These are phyloP conservation scores for Leishmania guyanensis DNA, from an alignment of 208 protist species.

Conservation along the genomic window DNA sequence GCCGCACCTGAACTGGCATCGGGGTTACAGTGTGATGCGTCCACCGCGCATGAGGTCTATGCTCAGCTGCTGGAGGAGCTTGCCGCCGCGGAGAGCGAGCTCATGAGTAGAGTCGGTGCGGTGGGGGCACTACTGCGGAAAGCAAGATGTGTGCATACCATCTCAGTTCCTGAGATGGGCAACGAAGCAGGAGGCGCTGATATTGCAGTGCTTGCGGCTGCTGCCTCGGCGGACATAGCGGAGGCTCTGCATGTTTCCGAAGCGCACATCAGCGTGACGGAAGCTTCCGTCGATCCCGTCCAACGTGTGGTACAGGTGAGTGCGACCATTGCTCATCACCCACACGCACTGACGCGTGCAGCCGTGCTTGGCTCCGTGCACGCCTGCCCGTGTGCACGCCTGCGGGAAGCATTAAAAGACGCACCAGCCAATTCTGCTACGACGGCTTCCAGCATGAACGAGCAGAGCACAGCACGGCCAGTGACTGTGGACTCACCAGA, in stretches of 20 bases:
- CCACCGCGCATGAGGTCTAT: neutral
- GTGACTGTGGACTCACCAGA: neutral
- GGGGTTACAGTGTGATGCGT: neutral
- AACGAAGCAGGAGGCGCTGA: neutral
- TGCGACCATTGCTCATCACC: neutral
- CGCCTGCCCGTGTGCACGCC: neutral
- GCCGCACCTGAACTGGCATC: neutral
- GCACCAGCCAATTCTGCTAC: neutral
- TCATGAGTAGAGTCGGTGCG: neutral
- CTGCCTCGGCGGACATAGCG: neutral
- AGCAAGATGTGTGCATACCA: neutral
- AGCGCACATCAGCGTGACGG: neutral
- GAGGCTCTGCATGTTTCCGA: neutral
- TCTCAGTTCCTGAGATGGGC: conserved; percentile 5
- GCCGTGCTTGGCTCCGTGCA: neutral
- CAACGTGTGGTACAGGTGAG: neutral
- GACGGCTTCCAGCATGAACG: neutral
- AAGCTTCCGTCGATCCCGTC: neutral
- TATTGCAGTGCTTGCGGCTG: neutral
- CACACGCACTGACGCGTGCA: neutral
- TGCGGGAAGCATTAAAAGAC: neutral
- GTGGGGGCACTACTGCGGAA: neutral
- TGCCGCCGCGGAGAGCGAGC: neutral
- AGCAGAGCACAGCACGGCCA: neutral
- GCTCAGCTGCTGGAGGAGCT: conserved; percentile 1